phyloP scores from a whole-genome alignment of 2,329 filamentous ascomycete species.

The Fusarium lyarnte region DNA sequence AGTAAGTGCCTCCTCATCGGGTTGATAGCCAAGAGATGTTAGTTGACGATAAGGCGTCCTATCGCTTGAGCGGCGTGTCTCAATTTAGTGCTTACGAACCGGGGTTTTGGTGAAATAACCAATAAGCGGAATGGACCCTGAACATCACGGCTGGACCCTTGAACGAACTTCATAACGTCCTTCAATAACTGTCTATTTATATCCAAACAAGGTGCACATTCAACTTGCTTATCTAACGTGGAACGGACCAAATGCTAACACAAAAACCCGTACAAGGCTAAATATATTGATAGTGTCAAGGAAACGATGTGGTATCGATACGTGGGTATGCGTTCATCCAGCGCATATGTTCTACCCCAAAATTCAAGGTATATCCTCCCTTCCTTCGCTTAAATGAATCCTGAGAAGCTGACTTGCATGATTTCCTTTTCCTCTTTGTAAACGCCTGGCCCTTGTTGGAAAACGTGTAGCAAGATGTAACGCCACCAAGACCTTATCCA shows the following conservation, averaged over 20 bases:
- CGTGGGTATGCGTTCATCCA: slow-evolving; percentile 32
- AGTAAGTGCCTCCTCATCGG: not conserved
- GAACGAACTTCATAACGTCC: not conserved
- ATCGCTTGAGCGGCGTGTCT: not conserved
- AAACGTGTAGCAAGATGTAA: slow-evolving; percentile 26
- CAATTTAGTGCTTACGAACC: slow-evolving; percentile 13
- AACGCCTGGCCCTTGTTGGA: slow-evolving; percentile 32
- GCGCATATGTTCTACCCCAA: slow-evolving; percentile 32
- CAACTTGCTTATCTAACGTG: not conserved
- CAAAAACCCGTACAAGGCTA: slow-evolving; percentile 5
- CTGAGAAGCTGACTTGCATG: slow-evolving; percentile 21
- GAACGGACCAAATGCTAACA: not conserved
- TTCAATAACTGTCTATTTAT: not conserved
- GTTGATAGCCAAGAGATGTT: not conserved
- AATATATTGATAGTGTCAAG: slow-evolving; percentile 26
- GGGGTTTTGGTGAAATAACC: not conserved
- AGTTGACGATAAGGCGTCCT: not conserved
- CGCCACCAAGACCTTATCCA: slow-evolving; percentile 32
- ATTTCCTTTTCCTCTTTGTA: slow-evolving; percentile 32
- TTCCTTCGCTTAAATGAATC: slow-evolving; percentile 4
- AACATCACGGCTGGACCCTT: not conserved
- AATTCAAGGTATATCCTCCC: slow-evolving; percentile 34
- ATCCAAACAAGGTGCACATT: not conserved
- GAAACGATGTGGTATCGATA: slow-evolving; percentile 43
- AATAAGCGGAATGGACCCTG: not conserved